These are phyloP conservation scores for Albizia julibrissin DNA, from an alignment of 306 rosid species.

Conservation along the genomic window DNA sequence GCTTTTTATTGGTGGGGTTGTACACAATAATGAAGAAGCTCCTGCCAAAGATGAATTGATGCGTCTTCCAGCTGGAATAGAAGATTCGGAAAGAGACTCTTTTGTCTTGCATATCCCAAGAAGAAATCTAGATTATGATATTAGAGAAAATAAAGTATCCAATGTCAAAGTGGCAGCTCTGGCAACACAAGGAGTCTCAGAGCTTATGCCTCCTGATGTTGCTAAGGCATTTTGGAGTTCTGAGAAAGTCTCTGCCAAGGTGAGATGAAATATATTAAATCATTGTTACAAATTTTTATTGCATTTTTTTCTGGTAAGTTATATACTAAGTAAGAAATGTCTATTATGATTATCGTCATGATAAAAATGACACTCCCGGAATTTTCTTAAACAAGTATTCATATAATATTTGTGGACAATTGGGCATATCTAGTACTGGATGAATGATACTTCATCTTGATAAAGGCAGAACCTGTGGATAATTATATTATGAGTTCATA, in stretches of 20 bases:
- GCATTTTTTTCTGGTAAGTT: conserved; percentile 17
- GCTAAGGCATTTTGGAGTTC: conserved; percentile 87
- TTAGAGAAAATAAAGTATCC: conserved; percentile 57
- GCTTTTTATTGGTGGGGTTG: conserved; percentile 85
- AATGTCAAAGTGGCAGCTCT: conserved; percentile 80
- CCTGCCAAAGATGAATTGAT: conserved; percentile 69
- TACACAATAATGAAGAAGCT: conserved; percentile 78
- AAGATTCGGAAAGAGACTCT: conserved; percentile 78
- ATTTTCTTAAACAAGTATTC: background rate
- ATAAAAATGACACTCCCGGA: background rate
- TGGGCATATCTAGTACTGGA: conserved; percentile 18
- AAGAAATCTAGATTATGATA: conserved; percentile 60
- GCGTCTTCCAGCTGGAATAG: conserved; percentile 88
- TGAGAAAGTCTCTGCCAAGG: conserved; percentile 91
- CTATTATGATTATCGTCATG: conserved; percentile 11
- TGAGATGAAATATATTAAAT: conserved; percentile 38
- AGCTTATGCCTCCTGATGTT: conserved; percentile 95
- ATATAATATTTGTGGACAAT: background rate
- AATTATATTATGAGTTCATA: background rate
- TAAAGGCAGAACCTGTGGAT: background rate
- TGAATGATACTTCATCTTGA: background rate
- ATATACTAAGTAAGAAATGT: background rate
- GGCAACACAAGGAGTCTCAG: conserved; percentile 79
- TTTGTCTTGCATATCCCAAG: conserved; percentile 76
- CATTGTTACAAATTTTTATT: background rate